Evolutionary conservation across 2,329 filamentous ascomycete species (phyloP), one percentile per base, ranked within the genome.

Genomic region (Pseudophaeomoniella oleicola): DNA sequence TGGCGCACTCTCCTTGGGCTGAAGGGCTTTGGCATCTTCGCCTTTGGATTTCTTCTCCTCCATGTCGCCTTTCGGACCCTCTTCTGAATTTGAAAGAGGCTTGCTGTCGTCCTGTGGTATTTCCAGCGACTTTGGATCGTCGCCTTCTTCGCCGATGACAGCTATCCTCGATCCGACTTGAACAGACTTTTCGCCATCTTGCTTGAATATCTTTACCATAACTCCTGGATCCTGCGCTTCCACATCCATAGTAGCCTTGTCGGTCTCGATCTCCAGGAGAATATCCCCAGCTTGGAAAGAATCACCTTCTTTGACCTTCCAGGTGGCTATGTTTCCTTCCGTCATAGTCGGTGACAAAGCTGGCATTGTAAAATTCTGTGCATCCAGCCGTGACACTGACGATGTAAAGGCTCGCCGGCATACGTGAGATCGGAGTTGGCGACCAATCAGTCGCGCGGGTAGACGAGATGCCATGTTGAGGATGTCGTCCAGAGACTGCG

Each of bases 211-310:
- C 68, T 90, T 92, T 54, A 86, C 77, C 58, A 93, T 63, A 47
- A 88, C 67, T 30, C 86, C 85, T 53, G 92, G 84, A 32, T 93
- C 85, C 62, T 90, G 85, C 30, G 85, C 85, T 66, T 93, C 86
- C 16, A 93, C 85, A 49, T 93, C 86, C 84, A 93, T 93, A 39
- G 83, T 83, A 38, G 85, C 85, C 69, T 93, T 93, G 60, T 93
- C 85, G 40, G 85, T 93, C 64, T 93, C 85, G 55, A 93, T 90
- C 62, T 93, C 85, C 41, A 93, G 75, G 36, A 93, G 69, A 19
- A 93, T 83, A 57, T 93, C 85, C 47, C 85, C 85, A 39, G 84
- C 81, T 35, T 72, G 67, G 59, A 85, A 93, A 36, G 74, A 70
- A 48, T 90, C 82, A 62, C 66, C 85, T 64, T 92, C 85, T 60